These are phyloP conservation scores for Fomitopsis betulina DNA, from an alignment of 1,284 basidiomycete genomes.

Conservation along the genomic window DNA sequence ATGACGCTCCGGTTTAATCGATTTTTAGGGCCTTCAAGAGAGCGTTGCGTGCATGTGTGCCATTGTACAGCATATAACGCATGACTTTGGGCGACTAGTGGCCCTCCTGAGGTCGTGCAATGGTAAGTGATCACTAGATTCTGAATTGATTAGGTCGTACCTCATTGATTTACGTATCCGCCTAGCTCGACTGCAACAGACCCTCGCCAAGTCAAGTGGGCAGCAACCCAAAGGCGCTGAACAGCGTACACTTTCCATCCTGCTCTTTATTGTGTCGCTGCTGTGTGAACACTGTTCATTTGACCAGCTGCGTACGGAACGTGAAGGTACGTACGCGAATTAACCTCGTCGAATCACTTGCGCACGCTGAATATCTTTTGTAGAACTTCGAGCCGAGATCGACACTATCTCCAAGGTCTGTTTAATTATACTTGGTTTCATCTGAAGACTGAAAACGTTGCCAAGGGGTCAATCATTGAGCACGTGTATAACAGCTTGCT, in stretches of 20 bases:
- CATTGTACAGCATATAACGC: constrained; percentile 81
- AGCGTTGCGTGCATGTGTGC: constrained; percentile 89
- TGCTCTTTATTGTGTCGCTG: constrained; percentile 80
- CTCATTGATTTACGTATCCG: background rate
- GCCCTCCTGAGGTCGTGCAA: constrained; percentile 82
- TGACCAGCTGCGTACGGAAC: constrained; percentile 64
- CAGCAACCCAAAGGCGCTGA: constrained; percentile 31
- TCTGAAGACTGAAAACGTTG: background rate
- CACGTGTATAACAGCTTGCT: constrained; percentile 77
- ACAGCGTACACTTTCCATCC: constrained; percentile 45
- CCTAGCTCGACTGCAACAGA: constrained; percentile 57
- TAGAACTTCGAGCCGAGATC: constrained; percentile 56
- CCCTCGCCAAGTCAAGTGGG: constrained; percentile 28
- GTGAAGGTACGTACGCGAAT: constrained; percentile 39
- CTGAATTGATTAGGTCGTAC: constrained; percentile 1
- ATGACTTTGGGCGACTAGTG: constrained; percentile 75
- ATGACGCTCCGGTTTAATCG: background rate
- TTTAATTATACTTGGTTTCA: too few species aligned
- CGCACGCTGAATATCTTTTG: background rate
- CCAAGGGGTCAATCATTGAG: constrained; percentile 69
- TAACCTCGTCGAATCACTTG: background rate
- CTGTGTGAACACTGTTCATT: constrained; percentile 89
- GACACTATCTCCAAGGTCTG: constrained; percentile 54
- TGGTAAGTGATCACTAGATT: constrained; percentile 38
- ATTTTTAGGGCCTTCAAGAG: constrained; percentile 74